Conservation (phyloP, 1,284 basidiomycete species). For the Naganishia sp. region DNA sequence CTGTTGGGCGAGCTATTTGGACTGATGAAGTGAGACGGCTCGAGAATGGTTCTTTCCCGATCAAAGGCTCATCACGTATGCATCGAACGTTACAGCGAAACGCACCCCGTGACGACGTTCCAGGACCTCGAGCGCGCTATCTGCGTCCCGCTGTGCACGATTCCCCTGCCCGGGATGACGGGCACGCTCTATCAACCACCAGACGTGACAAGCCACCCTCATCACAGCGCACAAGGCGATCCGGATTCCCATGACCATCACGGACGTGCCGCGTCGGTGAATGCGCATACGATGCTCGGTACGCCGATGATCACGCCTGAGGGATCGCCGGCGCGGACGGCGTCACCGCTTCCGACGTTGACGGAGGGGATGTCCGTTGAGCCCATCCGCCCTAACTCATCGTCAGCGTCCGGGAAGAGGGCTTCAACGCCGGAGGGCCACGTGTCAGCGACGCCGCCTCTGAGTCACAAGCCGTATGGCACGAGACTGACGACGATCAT, state of each 20-base stretch:
- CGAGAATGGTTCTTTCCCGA: background rate
- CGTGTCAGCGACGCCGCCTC: background rate
- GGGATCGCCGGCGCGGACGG: background rate
- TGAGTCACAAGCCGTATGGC: conserved; percentile 43
- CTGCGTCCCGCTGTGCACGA: conserved; percentile 27
- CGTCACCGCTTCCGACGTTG: background rate
- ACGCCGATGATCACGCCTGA: conserved; percentile 18
- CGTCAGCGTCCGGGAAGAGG: background rate
- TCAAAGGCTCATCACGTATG: background rate
- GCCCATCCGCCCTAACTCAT: too few relatives aligned
- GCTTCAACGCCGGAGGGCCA: background rate
- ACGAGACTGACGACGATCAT: conserved; percentile 50
- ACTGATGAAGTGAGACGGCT: conserved; percentile 44
- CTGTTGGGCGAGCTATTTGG: conserved; percentile 45
- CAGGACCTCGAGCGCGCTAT: conserved; percentile 30
- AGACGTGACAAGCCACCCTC: background rate
- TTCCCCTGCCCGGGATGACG: conserved; percentile 20
- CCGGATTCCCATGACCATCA: background rate
- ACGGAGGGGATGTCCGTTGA: background rate
- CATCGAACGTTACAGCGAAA: conserved; percentile 36
- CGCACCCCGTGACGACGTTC: conserved; percentile 7
- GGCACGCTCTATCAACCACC: background rate
- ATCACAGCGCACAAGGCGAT: background rate
- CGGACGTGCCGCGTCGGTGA: background rate
- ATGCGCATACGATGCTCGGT: conserved; percentile 23